A percentile compares a stretch with the other conserved stretches of the same genome.
phyloP scores from a whole-genome alignment of 164 flowering plant species.

The Chimonanthus praecox region DNA sequence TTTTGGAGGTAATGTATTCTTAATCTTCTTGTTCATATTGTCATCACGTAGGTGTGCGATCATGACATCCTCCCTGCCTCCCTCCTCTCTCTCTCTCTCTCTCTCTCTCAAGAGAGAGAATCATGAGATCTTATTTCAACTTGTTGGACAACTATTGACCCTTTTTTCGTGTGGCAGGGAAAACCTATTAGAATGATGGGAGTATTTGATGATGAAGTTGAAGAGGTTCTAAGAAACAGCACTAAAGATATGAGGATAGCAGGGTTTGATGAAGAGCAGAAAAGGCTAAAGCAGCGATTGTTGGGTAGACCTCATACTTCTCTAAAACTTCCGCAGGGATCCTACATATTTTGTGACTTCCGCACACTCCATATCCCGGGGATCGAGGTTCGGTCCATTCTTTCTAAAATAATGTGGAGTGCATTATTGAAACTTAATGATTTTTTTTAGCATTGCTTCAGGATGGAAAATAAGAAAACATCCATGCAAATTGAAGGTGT shows the following conservation, averaged over 20 bases:
- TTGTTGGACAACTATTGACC: neutral
- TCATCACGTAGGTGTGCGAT: neutral
- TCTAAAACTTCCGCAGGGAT: constrained; percentile 71
- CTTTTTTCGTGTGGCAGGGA: constrained; percentile 37
- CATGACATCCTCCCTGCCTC: neutral
- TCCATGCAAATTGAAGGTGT: neutral
- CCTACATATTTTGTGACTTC: constrained; percentile 78
- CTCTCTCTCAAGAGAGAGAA: too few species aligned
- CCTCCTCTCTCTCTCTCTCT: too few species aligned
- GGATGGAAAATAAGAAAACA: neutral
- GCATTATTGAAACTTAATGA: too few species aligned
- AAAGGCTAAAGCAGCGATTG: constrained; percentile 49
- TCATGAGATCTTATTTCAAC: neutral
- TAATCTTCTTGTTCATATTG: neutral
- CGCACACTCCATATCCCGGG: constrained; percentile 87
- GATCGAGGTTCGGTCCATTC: constrained; percentile 45
- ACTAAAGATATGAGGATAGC: constrained; percentile 68
- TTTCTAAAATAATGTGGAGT: neutral
- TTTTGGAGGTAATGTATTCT: constrained; percentile 44
- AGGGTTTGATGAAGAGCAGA: constrained; percentile 96
- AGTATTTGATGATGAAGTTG: constrained; percentile 66
- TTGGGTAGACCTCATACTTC: constrained; percentile 20
- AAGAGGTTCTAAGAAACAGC: constrained; percentile 42
- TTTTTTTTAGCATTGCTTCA: neutral
- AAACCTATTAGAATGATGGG: constrained; percentile 94